Evolutionary conservation across 176 grass and related monocot genomes (phyloP).

Genomic region (Alopecurus myosuroides): DNA sequence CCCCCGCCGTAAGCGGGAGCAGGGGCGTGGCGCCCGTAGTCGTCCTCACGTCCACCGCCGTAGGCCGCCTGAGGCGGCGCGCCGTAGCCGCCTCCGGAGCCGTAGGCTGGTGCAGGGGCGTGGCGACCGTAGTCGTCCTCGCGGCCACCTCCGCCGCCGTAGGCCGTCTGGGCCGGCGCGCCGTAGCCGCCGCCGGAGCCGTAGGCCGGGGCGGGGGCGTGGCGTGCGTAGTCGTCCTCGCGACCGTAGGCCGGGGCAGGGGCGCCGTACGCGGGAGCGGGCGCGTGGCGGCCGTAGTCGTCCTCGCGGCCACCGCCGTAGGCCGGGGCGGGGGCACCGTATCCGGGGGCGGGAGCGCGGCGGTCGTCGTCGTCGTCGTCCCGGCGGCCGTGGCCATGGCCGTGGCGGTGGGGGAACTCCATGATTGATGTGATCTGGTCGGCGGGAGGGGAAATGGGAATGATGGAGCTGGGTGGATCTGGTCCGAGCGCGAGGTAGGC

Average conservation of each 20-base stretch:
- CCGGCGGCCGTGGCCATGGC: background rate
- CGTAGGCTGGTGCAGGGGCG: background rate
- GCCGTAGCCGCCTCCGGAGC: background rate
- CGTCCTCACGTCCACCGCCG: background rate
- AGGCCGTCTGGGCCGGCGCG: background rate
- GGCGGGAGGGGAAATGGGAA: background rate
- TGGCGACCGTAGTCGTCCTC: background rate
- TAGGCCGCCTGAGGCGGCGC: background rate
- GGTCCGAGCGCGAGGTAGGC: background rate
- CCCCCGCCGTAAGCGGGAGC: conserved; percentile 2
- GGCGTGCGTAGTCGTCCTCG: background rate
- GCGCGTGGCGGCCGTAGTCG: background rate
- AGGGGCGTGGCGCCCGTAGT: background rate
- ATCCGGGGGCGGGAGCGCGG: background rate
- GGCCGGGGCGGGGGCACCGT: background rate
- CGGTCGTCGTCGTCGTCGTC: conserved; percentile 3
- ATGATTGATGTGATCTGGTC: background rate
- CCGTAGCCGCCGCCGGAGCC: background rate
- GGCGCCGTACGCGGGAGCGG: background rate
- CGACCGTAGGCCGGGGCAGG: background rate
- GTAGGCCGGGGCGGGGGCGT: background rate
- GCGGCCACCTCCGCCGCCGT: background rate
- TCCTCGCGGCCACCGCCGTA: too few relatives aligned
- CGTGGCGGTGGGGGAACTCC: conserved; percentile 1
- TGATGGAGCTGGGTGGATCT: background rate